These are phyloP conservation scores for Phytopythium chamaehyphon DNA, from an alignment of 352 stramenopile species.

Conservation along the genomic window DNA sequence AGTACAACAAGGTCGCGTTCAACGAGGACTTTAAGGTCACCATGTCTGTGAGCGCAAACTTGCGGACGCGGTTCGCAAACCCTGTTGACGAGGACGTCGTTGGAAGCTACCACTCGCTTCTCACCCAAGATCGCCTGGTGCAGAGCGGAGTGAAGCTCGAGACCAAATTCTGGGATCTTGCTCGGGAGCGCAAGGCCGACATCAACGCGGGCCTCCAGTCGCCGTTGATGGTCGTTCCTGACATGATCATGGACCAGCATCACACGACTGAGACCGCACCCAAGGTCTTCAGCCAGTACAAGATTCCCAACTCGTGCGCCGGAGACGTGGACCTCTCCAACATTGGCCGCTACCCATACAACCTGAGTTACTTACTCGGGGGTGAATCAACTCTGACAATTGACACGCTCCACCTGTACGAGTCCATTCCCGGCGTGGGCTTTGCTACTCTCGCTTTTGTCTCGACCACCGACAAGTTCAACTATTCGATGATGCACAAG, in stretches of 20 bases:
- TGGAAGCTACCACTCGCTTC: conserved; percentile 21
- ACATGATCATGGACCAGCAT: conserved; percentile 26
- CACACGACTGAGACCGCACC: conserved; percentile 12
- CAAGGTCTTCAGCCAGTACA: conserved; percentile 15
- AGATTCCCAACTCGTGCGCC: conserved; percentile 18
- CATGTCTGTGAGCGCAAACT: conserved; percentile 21
- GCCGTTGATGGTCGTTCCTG: conserved; percentile 10
- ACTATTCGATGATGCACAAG: conserved; percentile 67
- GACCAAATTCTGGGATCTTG: conserved; percentile 43
- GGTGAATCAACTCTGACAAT: conserved; percentile 21
- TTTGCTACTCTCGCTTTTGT: conserved; percentile 41
- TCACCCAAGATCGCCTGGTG: conserved; percentile 16
- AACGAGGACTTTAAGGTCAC: conserved; percentile 16
- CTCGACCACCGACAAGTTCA: conserved; percentile 38
- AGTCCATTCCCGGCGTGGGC: conserved; percentile 41
- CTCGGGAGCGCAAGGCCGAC: conserved; percentile 20
- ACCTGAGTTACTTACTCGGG: conserved; percentile 9
- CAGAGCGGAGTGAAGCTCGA: conserved; percentile 16
- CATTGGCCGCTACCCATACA: conserved; percentile 22
- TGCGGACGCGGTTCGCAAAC: conserved; percentile 13
- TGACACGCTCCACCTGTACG: conserved; percentile 43
- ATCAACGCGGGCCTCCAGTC: conserved; percentile 15
- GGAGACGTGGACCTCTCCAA: conserved; percentile 32
- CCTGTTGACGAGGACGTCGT: conserved; percentile 19
- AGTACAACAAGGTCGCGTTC: conserved; percentile 8